Evolutionary conservation across 768 basidiomycete genomes (phyloP).

Genomic region (Megacollybia marginata): DNA sequence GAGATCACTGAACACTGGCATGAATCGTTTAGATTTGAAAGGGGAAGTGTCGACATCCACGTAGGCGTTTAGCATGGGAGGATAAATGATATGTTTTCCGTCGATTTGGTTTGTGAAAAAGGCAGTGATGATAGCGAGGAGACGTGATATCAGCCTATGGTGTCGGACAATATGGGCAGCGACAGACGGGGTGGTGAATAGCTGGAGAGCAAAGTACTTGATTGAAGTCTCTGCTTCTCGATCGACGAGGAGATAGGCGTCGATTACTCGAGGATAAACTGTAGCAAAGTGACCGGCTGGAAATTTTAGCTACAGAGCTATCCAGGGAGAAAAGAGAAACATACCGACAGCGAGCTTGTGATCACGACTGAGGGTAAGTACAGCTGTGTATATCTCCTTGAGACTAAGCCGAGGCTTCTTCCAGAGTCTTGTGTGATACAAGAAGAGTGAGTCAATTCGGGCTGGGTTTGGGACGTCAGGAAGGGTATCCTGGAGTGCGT

Average conservation of each 20-base stretch:
- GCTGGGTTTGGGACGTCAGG: slow-evolving; percentile 45
- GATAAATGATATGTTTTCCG: slow-evolving; percentile 58
- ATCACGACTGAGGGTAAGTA: slow-evolving; percentile 62
- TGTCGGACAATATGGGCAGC: slow-evolving; percentile 70
- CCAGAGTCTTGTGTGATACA: slow-evolving; percentile 83
- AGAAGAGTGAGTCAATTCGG: slow-evolving; percentile 66
- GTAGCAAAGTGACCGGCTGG: slow-evolving; percentile 77
- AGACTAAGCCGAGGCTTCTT: slow-evolving; percentile 73
- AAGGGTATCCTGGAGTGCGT: slow-evolving; percentile 29
- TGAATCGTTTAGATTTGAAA: slow-evolving; percentile 93
- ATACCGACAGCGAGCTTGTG: slow-evolving; percentile 76
- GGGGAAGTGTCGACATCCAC: slow-evolving; percentile 81
- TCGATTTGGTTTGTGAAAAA: slow-evolving; percentile 91
- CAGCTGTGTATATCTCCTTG: slow-evolving; percentile 76
- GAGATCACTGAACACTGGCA: slow-evolving; percentile 90
- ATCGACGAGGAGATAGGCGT: slow-evolving; percentile 87
- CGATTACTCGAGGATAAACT: slow-evolving; percentile 81
- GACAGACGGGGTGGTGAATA: slow-evolving; percentile 88
- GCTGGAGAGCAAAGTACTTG: slow-evolving; percentile 86
- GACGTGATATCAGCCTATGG: slow-evolving; percentile 64
- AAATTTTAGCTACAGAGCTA: slow-evolving; percentile 1
- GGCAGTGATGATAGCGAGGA: slow-evolving; percentile 78
- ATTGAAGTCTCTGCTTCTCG: slow-evolving; percentile 93
- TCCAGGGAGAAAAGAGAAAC: slow-evolving; percentile 14
- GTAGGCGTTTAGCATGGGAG: slow-evolving; percentile 17